Conservation (phyloP, 1,284 basidiomycete genomes). For the Sporisorium sorghi region DNA sequence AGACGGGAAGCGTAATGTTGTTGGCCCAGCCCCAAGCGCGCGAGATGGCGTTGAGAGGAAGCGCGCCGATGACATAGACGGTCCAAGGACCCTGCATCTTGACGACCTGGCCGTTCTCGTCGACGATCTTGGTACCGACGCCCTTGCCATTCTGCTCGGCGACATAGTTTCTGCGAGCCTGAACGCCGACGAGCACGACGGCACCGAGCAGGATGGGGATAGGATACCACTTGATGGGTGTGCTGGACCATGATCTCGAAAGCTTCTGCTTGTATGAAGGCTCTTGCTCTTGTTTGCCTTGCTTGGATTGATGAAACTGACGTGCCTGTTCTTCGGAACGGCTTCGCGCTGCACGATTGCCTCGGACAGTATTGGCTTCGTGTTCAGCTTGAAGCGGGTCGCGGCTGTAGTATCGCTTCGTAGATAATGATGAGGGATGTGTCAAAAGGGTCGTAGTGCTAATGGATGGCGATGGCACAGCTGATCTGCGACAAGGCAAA, state of each 20-base stretch:
- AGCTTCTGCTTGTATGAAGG: conserved; percentile 62
- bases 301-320: conserved; percentile 18
- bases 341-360: conserved; percentile 53
- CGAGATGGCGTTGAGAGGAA: conserved; percentile 92
- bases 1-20: conserved; percentile 82
- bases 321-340: conserved; percentile 31
- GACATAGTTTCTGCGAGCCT: conserved; percentile 77
- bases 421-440: neutral
- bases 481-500: neutral
- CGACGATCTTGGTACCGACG: conserved; percentile 71
- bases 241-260: conserved; percentile 82
- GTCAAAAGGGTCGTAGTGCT: neutral
- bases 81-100: conserved; percentile 93
- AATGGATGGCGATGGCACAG: conserved; percentile 3
- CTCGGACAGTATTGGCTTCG: conserved; percentile 61
- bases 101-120: conserved; percentile 75
- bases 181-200: conserved; percentile 69
- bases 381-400: conserved; percentile 61
- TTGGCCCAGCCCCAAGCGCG: conserved; percentile 96
- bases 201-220: conserved; percentile 83
- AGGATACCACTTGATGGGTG: conserved; percentile 94
- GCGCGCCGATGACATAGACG: conserved; percentile 93
- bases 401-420: conserved; percentile 42
- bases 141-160: conserved; percentile 60
- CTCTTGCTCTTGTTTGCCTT: conserved; percentile 1